Percentiles rank a stretch among this genome's conserved stretches.
Evolutionary conservation across 179 eudicot genomes (phyloP).

Genomic region (Nepenthes alata): DNA sequence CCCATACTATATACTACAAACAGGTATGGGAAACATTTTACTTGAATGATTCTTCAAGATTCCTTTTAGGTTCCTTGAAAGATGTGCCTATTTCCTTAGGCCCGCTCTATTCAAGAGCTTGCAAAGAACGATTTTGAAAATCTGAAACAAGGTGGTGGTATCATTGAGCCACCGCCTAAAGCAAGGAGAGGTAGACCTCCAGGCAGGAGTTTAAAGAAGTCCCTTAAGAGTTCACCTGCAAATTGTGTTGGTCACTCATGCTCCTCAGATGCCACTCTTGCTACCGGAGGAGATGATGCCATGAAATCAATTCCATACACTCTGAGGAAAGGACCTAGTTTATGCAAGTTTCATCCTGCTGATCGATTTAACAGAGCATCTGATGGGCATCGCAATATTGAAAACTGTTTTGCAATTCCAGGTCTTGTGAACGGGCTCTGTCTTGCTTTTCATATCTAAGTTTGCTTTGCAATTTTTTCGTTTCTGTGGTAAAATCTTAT

Average conservation of each 20-base stretch:
- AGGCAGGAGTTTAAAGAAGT: conserved; percentile 38
- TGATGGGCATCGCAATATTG: conserved; percentile 27
- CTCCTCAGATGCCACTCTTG: conserved; percentile 51
- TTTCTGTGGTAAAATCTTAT: conserved; percentile 1
- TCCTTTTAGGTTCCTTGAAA: background rate
- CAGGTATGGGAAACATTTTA: conserved; percentile 43
- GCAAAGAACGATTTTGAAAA: conserved; percentile 36
- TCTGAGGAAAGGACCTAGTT: conserved; percentile 50
- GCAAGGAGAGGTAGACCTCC: conserved; percentile 72
- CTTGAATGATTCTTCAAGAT: background rate
- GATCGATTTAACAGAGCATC: conserved; percentile 22
- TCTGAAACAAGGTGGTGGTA: conserved; percentile 29
- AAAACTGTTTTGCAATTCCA: conserved; percentile 49
- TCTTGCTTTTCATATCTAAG: background rate
- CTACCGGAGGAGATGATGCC: conserved; percentile 41
- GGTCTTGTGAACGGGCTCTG: conserved; percentile 23
- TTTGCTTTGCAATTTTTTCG: no score
- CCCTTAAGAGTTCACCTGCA: conserved; percentile 30
- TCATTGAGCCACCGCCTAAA: conserved; percentile 37
- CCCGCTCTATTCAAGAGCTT: conserved; percentile 70
- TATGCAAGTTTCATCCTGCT: conserved; percentile 32
- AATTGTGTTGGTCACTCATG: conserved; percentile 39
- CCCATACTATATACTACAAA: conserved; percentile 59
- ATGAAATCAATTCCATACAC: conserved; percentile 45
- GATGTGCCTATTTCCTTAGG: conserved; percentile 19